A percentile compares a stretch with the other conserved stretches of the same genome.
These are phyloP conservation scores for Eucalyptus dawsonii DNA, from an alignment of 345 rosid species.

Conservation along the genomic window DNA sequence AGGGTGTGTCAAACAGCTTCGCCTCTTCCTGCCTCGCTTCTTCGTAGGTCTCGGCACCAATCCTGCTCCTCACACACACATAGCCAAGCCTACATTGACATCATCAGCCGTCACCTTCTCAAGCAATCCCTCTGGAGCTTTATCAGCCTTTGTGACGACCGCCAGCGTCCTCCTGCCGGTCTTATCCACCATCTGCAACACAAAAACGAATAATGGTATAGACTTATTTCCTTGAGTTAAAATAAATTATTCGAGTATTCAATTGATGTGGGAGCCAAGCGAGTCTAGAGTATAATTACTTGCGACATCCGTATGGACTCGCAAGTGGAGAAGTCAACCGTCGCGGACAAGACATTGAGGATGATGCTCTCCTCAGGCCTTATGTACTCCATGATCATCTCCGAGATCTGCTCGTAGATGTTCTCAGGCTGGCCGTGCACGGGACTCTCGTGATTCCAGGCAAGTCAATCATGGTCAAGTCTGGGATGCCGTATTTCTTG, in stretches of 20 bases:
- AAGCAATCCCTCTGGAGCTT: conserved; percentile 30
- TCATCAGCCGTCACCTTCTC: conserved; percentile 36
- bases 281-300: not conserved
- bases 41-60: conserved; percentile 16
- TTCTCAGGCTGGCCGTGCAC: conserved; percentile 34
- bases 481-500: conserved; percentile 28
- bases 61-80: conserved; percentile 29
- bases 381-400: conserved; percentile 26
- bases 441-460: conserved; percentile 47
- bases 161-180: conserved; percentile 30
- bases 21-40: conserved; percentile 14
- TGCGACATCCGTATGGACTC: conserved; percentile 41
- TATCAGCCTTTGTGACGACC: conserved; percentile 36
- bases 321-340: conserved; percentile 31
- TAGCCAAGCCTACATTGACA: conserved; percentile 39
- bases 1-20: not conserved
- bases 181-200: conserved; percentile 13
- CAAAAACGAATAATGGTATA: not conserved
- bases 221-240: not conserved
- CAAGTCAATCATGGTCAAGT: conserved; percentile 43
- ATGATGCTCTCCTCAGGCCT: conserved; percentile 29
- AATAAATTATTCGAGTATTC: not conserved
- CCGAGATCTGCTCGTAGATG: conserved; percentile 27
- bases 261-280: not conserved
- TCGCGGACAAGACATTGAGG: conserved; percentile 31